Evolutionary conservation across 1,139 yeast species (phyloP).

Genomic region (Kazachstania sp.): DNA sequence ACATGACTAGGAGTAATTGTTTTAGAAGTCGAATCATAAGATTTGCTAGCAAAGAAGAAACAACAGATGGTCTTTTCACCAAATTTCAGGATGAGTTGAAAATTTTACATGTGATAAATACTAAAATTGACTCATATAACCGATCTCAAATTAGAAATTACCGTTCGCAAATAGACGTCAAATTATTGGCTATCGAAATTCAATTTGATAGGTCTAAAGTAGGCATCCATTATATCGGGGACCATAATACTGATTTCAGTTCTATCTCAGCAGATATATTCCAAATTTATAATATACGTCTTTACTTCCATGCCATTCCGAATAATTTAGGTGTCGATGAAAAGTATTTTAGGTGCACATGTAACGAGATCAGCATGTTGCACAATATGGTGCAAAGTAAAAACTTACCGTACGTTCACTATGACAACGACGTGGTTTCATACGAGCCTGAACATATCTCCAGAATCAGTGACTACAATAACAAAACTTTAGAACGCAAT

Average conservation of each 20-base stretch:
- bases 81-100: slow-evolving; percentile 38
- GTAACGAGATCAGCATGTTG: slow-evolving; percentile 24
- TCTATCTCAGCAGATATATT: slow-evolving; percentile 86
- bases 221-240: slow-evolving; percentile 70
- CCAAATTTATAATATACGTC: slow-evolving; percentile 88
- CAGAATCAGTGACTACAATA: neutral
- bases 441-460: neutral
- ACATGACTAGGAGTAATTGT: neutral
- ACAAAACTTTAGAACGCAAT: neutral
- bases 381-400: slow-evolving; percentile 21
- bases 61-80: slow-evolving; percentile 30
- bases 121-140: slow-evolving; percentile 30
- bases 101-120: slow-evolving; percentile 36
- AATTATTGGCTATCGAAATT: slow-evolving; percentile 70
- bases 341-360: slow-evolving; percentile 24
- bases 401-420: neutral
- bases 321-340: slow-evolving; percentile 27
- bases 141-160: slow-evolving; percentile 1
- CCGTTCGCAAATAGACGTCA: slow-evolving; percentile 28
- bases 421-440: neutral
- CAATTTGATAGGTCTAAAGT: slow-evolving; percentile 92
- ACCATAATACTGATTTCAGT: slow-evolving; percentile 82
- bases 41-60: slow-evolving; percentile 35
- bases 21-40: slow-evolving; percentile 65
- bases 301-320: slow-evolving; percentile 90